Evolutionary conservation across 176 grass and related monocot genomes (phyloP).

Genomic region (Puya raimondii): DNA sequence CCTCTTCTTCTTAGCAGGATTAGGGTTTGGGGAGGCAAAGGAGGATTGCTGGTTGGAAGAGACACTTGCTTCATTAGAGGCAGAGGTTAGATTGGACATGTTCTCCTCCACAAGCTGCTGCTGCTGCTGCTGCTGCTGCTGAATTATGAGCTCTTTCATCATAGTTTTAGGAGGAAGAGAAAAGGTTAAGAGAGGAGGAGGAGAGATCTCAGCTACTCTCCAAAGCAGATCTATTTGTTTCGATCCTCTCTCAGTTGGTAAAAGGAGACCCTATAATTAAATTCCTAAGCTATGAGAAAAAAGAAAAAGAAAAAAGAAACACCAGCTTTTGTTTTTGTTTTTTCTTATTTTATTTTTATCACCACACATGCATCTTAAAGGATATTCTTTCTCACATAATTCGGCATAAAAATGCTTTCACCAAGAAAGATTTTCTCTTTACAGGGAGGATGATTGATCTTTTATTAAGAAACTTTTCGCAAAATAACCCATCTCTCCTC

Average conservation of each 20-base stretch:
- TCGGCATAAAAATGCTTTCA: not conserved
- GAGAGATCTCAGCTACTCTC: not conserved
- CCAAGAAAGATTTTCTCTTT: not conserved
- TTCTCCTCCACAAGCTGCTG: conserved; percentile 54
- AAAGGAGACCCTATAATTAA: not conserved
- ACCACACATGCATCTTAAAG: conserved; percentile 25
- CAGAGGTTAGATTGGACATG: conserved; percentile 96
- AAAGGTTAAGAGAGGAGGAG: not conserved
- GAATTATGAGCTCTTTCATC: conserved; percentile 65
- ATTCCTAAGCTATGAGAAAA: conserved; percentile 18
- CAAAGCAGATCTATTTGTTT: not conserved
- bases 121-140: conserved; percentile 28
- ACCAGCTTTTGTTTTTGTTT: not conserved
- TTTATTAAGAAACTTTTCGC: not conserved
- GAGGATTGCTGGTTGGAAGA: conserved; percentile 48
- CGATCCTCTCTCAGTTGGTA: not conserved
- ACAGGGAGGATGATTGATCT: not conserved
- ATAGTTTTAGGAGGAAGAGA: conserved; percentile 22
- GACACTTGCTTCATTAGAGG: conserved; percentile 73
- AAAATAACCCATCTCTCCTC: not conserved
- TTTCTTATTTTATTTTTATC: not conserved
- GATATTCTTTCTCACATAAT: conserved; percentile 20
- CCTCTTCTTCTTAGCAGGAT: conserved; percentile 80
- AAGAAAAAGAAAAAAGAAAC: conserved; percentile 10
- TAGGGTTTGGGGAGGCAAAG: conserved; percentile 33